Evolutionary conservation across 768 basidiomycete genomes (phyloP), one percentile per base, ranked within the genome.

Genomic region (Megacollybia marginata): DNA sequence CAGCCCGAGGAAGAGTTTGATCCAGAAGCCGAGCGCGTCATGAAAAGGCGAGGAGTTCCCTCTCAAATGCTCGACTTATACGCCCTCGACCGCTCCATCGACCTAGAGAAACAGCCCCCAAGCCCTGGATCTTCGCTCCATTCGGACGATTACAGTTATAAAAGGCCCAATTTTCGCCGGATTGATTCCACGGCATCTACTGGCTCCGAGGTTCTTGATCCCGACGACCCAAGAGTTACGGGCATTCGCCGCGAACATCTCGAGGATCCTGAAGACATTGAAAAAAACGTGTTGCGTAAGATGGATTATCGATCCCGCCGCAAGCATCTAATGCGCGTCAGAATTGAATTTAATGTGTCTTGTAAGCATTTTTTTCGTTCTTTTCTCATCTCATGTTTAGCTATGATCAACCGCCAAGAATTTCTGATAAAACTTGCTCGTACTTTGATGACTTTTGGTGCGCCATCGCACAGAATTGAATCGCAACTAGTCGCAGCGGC

Each of bases 381-480:
- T 11, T 32, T 19, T 57, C 33, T 51, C 42, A 35, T 33, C 48
- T 15, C 11, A 46, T 13, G n/a, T 49, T 45, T 65, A 83, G 92
- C 88, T 12, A 81, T 92, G 62, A 67, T 86, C 42, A 78, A 85
- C 52, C 78, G 94, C 49, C 92, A 94, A 55, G 80, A 82, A 49
- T 97, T 95, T 67, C 67, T 96, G 33, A 76, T 92, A 62, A 90
- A 82, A 61, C 77, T 96, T 23, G 90, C 92, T 13, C 79, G 84
- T 52, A 83, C 89, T 15, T 72, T 96, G 36, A 93, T 97, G 88
- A 83, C 83, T 11, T 94, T 89, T 60, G 92, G 92, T 5, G 90
- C 92, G 15, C 92, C 92, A 0, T 92, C 90, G 19, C 94, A 97
- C 68, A 82, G 94, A 32, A 88, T 97, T 52, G 92, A 95, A 66